Conservation (phyloP, 139 green algal species). For the Chlamydomonas sphaeroides region DNA sequence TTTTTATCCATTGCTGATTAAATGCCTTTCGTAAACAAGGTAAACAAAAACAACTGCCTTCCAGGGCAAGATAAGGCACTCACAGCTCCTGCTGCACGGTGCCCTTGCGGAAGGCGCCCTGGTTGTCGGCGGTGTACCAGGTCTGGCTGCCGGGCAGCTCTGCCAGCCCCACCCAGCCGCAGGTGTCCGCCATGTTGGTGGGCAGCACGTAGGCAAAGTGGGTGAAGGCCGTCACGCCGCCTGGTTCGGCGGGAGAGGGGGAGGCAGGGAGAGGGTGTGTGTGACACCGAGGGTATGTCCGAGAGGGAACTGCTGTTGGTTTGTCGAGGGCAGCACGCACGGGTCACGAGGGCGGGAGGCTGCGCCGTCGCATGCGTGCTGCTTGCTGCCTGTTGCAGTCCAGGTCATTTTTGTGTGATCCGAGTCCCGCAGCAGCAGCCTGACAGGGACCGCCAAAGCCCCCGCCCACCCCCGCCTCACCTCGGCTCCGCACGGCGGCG, state of each 20-base stretch:
- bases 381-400: too few relatives aligned
- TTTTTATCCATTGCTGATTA: too few relatives aligned
- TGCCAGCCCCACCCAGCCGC: conserved; percentile 23
- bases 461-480: too few relatives aligned
- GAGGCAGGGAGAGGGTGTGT: background rate
- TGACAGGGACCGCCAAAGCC: too few relatives aligned
- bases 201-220: conserved; percentile 11
- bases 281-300: background rate
- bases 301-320: background rate
- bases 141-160: conserved; percentile 2
- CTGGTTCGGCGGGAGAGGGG: background rate
- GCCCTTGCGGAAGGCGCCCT: conserved; percentile 19
- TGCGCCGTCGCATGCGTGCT: too few relatives aligned
- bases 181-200: background rate
- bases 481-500: too few relatives aligned
- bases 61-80: too few relatives aligned
- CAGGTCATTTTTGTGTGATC: too few relatives aligned
- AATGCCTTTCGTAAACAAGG: too few relatives aligned
- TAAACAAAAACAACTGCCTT: too few relatives aligned
- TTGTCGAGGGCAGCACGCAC: background rate
- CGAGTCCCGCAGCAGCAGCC: too few relatives aligned
- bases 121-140: background rate
- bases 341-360: too few relatives aligned
- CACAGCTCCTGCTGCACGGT: conserved; percentile 2
- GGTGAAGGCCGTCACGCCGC: background rate